Conservation (phyloP, 257 asterid species). For the Solanum microdontum region DNA sequence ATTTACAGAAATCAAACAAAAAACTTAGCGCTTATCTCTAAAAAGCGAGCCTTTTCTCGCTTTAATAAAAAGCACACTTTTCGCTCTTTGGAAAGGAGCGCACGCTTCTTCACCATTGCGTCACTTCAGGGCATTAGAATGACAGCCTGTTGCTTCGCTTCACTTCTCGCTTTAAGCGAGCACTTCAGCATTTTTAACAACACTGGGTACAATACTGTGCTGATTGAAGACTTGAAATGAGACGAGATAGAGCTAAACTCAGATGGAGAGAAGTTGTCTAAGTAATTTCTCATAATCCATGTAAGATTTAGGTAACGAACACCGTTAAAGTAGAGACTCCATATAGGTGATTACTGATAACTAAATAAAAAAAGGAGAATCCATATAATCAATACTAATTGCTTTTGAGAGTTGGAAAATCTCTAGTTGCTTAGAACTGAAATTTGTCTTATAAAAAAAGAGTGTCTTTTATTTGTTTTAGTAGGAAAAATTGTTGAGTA, state of each 20-base stretch:
- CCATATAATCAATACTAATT: not conserved
- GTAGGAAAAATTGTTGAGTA: not conserved
- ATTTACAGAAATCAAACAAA: not conserved
- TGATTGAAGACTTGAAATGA: not conserved
- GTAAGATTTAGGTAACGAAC: not conserved
- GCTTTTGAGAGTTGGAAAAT: not conserved
- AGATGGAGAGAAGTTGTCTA: not conserved
- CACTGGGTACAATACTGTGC: not conserved
- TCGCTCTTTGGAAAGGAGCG: not conserved
- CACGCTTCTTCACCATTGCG: not conserved
- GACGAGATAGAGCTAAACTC: not conserved
- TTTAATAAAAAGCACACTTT: not conserved
- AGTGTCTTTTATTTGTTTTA: not conserved
- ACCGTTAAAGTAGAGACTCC: not conserved
- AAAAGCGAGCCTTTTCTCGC: not conserved
- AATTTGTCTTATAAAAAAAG: not conserved
- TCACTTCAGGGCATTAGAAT: not conserved
- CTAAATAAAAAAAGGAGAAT: not conserved
- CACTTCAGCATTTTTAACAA: not conserved
- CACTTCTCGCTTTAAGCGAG: not conserved
- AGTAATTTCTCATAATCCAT: not conserved
- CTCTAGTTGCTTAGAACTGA: not conserved
- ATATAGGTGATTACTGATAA: not conserved
- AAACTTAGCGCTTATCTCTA: not conserved
- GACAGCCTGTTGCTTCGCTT: not conserved